Evolutionary conservation across 2,329 filamentous ascomycete species (phyloP).

Genomic region (Thielaviopsis euricoi): DNA sequence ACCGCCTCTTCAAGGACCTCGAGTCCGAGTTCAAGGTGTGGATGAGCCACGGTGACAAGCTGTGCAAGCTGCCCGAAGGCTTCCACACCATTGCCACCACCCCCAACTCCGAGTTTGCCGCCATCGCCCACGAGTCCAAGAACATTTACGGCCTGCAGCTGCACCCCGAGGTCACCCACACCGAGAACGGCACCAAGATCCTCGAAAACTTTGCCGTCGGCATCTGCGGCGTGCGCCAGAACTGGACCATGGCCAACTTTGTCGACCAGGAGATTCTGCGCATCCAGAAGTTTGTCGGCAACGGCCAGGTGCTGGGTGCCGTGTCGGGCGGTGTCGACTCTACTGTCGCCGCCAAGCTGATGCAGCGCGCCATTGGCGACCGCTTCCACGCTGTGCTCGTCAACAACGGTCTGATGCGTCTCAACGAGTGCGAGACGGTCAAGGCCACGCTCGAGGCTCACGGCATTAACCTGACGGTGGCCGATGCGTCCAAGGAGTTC

Average conservation of each 20-base stretch:
- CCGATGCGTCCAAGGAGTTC: slow-evolving; percentile 66
- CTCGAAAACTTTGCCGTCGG: slow-evolving; percentile 70
- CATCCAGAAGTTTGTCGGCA: slow-evolving; percentile 70
- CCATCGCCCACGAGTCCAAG: slow-evolving; percentile 54
- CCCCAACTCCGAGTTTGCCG: slow-evolving; percentile 61
- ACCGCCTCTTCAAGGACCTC: slow-evolving; percentile 63
- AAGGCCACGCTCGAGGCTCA: slow-evolving; percentile 63
- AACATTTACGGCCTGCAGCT: slow-evolving; percentile 75
- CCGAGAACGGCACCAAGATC: slow-evolving; percentile 49
- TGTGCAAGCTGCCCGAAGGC: slow-evolving; percentile 52
- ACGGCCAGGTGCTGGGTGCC: slow-evolving; percentile 51
- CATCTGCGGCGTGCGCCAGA: slow-evolving; percentile 59
- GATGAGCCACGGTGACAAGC: slow-evolving; percentile 87
- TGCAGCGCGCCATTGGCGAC: slow-evolving; percentile 69
- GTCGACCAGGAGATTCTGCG: slow-evolving; percentile 62
- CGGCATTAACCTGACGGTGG: slow-evolving; percentile 78
- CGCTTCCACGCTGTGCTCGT: slow-evolving; percentile 75
- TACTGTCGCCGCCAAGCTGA: slow-evolving; percentile 73
- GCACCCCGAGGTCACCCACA: slow-evolving; percentile 69
- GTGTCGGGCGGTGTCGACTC: slow-evolving; percentile 64
- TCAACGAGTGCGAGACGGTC: slow-evolving; percentile 71
- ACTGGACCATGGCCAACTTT: slow-evolving; percentile 82
- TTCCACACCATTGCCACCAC: slow-evolving; percentile 64
- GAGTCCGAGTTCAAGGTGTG: slow-evolving; percentile 42
- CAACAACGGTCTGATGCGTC: slow-evolving; percentile 71